phyloP scores from a whole-genome alignment of 1,284 basidiomycete genomes.

The Boletus hoseneyae region DNA sequence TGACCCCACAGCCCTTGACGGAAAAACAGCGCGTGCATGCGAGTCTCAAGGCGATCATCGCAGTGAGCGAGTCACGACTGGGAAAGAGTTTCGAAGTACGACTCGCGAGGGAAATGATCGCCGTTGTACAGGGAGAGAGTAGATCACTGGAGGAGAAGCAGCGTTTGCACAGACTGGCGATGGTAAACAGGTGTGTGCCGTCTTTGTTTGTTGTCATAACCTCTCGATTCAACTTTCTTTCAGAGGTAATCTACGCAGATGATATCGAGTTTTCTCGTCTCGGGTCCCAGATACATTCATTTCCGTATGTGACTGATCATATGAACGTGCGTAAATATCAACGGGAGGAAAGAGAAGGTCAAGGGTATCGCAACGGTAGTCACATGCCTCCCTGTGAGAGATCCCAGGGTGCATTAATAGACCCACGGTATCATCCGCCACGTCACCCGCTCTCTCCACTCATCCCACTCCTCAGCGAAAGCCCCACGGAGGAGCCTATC shows the following conservation, averaged over 20 bases:
- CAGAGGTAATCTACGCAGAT: slow-evolving; percentile 27
- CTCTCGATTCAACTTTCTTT: neutral
- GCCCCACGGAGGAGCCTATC: slow-evolving; percentile 14
- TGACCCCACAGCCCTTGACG: slow-evolving; percentile 65
- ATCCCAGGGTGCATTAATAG: slow-evolving; percentile 11
- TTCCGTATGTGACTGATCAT: too few relatives aligned
- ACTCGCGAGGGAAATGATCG: slow-evolving; percentile 72
- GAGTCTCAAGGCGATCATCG: slow-evolving; percentile 67
- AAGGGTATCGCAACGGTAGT: neutral
- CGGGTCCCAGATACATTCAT: neutral
- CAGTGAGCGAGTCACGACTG: slow-evolving; percentile 48
- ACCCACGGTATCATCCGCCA: slow-evolving; percentile 21
- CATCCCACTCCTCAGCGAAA: slow-evolving; percentile 21
- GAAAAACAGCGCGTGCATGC: slow-evolving; percentile 73
- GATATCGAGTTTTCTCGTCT: too few relatives aligned
- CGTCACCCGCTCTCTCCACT: slow-evolving; percentile 17
- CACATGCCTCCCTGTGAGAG: neutral
- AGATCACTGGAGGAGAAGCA: slow-evolving; percentile 17
- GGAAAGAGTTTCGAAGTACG: slow-evolving; percentile 61
- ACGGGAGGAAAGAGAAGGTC: neutral
- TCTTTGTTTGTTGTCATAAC: neutral
- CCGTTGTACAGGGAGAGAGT: slow-evolving; percentile 59
- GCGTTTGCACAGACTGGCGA: slow-evolving; percentile 31
- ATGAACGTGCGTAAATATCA: neutral
- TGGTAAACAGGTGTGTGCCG: slow-evolving; percentile 22